phyloP scores from a whole-genome alignment of 495 filamentous ascomycete genomes.

The Neurospora africana region DNA sequence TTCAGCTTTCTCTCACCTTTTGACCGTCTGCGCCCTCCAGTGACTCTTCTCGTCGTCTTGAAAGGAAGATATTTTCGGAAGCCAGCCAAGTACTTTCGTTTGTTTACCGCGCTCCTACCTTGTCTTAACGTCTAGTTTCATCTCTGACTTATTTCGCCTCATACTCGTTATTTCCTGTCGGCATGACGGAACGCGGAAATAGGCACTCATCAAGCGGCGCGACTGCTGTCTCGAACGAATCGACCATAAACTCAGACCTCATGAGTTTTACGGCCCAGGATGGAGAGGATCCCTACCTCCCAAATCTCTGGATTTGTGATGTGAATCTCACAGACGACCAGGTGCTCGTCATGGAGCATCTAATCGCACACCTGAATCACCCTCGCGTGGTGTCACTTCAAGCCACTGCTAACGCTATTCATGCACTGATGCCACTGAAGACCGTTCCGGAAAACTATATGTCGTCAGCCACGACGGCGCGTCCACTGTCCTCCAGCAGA shows the following conservation, averaged over 20 bases:
- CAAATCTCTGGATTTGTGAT: not conserved
- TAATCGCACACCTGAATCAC: not conserved
- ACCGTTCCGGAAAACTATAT: not conserved
- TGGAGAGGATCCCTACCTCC: not conserved
- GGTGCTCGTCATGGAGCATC: not conserved
- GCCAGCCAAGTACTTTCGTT: not conserved
- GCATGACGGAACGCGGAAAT: not conserved
- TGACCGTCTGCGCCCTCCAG: not conserved
- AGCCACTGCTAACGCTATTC: not conserved
- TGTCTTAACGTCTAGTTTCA: not conserved
- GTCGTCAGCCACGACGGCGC: not conserved
- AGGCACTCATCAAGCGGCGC: not conserved
- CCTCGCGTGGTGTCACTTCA: not conserved
- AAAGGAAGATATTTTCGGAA: not conserved
- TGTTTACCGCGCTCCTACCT: not conserved
- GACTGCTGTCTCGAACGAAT: not conserved
- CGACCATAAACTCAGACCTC: not conserved
- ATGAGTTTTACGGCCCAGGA: not conserved
- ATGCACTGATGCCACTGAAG: not conserved
- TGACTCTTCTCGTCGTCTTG: not conserved
- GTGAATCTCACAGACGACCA: not conserved
- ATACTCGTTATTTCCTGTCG: not conserved
- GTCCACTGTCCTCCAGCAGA: not conserved
- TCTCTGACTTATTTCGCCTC: not conserved
- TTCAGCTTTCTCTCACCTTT: not conserved